Conservation (phyloP, 2,329 filamentous ascomycete genomes). For the Calonectria montana region DNA sequence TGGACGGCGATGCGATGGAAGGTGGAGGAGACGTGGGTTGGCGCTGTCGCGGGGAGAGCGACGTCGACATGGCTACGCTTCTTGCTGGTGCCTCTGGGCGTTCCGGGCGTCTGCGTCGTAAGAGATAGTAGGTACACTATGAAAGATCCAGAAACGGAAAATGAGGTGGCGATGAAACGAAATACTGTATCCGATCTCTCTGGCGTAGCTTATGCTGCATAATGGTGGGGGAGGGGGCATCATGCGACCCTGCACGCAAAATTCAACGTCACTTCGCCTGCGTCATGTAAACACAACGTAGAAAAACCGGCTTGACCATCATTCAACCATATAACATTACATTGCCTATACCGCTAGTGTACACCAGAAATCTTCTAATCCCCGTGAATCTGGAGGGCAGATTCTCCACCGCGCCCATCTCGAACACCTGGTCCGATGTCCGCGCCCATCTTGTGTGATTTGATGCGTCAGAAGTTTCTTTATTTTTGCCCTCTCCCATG, state of each 20-base stretch:
- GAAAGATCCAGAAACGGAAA: not conserved
- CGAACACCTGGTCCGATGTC: conserved; percentile 27
- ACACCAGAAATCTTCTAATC: conserved; percentile 28
- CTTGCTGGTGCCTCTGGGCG: not conserved
- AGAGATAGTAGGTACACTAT: not conserved
- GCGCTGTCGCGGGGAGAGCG: conserved; percentile 33
- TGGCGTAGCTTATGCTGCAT: conserved; percentile 27
- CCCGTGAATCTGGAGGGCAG: conserved; percentile 4
- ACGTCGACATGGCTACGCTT: conserved; percentile 22
- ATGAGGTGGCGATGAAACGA: not conserved
- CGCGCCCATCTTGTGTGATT: conserved; percentile 25
- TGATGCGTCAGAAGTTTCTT: conserved; percentile 21
- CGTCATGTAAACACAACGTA: not conserved
- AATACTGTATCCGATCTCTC: conserved; percentile 12
- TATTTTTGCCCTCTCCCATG: conserved; percentile 30
- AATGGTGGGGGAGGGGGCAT: conserved; percentile 34
- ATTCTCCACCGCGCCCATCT: conserved; percentile 11
- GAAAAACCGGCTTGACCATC: not conserved
- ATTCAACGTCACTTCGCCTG: not conserved
- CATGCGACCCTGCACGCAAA: conserved; percentile 28
- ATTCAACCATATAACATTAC: conserved; percentile 30
- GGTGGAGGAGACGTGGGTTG: conserved; percentile 41
- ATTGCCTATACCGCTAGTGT: conserved; percentile 40
- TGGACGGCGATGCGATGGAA: conserved; percentile 35
- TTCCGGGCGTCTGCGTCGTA: not conserved